Evolutionary conservation across 2,329 filamentous ascomycete genomes (phyloP), one percentile per base, ranked within the genome.

Genomic region (Scedosporium boydii): DNA sequence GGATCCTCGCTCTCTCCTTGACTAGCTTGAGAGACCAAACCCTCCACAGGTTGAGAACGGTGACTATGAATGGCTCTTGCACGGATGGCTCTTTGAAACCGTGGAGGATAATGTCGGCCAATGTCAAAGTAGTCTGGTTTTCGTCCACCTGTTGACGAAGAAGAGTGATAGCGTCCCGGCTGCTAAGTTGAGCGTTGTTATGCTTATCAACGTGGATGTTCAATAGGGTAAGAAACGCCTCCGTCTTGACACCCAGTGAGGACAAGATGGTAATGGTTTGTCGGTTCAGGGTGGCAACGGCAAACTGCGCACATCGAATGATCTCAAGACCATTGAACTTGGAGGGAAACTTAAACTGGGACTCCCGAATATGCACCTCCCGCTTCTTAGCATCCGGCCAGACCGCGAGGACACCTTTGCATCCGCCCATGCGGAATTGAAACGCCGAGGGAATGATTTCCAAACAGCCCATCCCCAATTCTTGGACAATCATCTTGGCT

Each of bases 371-470:
- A 60, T 90, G 86, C 0, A 98, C 83, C 63, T 93, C 85, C 34
- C 81, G 83, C 0, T 81, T 82, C 64, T 82, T 82, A 9, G 87
- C 83, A 4, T 87, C 81, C 0, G 89, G 84, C 74, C 90, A 93
- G 3, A 91, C 80, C 0, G 87, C 85, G 18, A 99, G 79, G 14
- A 99, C 87, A 0, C 95, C 95, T 75, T 99, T 99, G 75, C 87
- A 93, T 1, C 95, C 95, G 7, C 91, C 93, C 68, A 97, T 85
- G 6, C 95, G 89, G 69, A 98, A 96, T 69, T 99, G 95, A 67
- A 90, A 93, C 0, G 90, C 89, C 0, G 92, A 96, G 0, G 95
- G 93, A 4, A 84, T 77, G 1, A 80, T 75, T 1, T 81, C 74
- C 12, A 80, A 80, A 16, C 12, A 26, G 21, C 79, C 75, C 34